phyloP scores from a whole-genome alignment of 129 eudicot genomes.

The Apium graveolens region DNA sequence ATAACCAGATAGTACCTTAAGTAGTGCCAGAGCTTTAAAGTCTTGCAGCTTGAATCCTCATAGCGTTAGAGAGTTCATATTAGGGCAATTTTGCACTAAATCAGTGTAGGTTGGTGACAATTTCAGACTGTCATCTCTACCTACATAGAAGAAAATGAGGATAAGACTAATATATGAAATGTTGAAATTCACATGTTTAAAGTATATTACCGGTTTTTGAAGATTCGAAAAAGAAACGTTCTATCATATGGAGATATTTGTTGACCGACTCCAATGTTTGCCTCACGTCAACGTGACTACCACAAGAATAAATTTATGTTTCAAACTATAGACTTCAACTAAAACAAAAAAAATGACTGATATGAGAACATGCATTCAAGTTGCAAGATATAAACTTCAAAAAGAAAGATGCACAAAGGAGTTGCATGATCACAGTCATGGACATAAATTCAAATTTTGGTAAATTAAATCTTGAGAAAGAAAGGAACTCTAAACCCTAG shows the following conservation, averaged over 20 bases:
- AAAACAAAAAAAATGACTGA: conserved; percentile 22
- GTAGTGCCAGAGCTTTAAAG: conserved; percentile 53
- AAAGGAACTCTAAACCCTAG: neutral
- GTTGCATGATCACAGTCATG: neutral
- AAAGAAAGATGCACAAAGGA: neutral
- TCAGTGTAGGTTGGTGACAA: conserved; percentile 59
- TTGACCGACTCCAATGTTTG: conserved; percentile 74
- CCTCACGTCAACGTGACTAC: conserved; percentile 70
- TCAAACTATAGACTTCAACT: neutral
- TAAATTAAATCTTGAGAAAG: too few species aligned
- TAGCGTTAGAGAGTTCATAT: conserved; percentile 57
- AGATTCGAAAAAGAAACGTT: conserved; percentile 73
- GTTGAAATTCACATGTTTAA: neutral
- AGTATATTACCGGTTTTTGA: conserved; percentile 63
- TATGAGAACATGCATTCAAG: neutral
- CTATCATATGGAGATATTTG: conserved; percentile 49
- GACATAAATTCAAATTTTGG: neutral
- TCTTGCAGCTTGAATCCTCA: conserved; percentile 84
- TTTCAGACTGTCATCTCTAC: conserved; percentile 78
- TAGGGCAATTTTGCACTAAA: conserved; percentile 63
- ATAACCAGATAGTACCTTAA: conserved; percentile 41
- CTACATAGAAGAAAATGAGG: conserved; percentile 23
- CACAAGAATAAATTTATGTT: neutral
- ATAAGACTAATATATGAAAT: conserved; percentile 10
- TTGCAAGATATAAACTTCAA: neutral